Evolutionary conservation across 805 yeast genomes (phyloP), one percentile per base, ranked within the genome.

Genomic region (Debaryomyces hansenii): DNA sequence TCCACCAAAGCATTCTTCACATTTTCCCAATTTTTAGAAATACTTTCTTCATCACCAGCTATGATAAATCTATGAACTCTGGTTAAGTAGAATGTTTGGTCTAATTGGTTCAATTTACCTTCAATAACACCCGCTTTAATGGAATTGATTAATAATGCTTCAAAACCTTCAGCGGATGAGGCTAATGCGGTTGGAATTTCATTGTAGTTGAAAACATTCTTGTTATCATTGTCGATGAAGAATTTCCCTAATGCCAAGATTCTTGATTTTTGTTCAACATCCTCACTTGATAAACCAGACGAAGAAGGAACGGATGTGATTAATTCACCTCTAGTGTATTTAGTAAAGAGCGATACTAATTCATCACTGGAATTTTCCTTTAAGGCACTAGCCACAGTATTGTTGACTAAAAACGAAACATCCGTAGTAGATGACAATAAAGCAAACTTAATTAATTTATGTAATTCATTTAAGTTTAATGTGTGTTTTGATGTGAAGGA

Each of bases 31-130:
- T 65, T 66, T 39, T 60, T 52, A n/a, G 59, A 53, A 14, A 39
- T 39, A 27, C 61, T 52, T 48, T 62, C 57, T 33, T 60, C 56
- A 48, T 68, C 68, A 38, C 70, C 71, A 33, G 75, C 75, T 48
- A 71, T 50, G 37, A 73, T 59, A 41, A 71, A 67, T 54, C 72
- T 64, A 56, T 67, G 71, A 16, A 67, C 72, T 57, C 72, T 69
- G 28, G 66, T 67, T 52, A 72, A 69, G 50, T 65, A 60, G 55
- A 73, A 72, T 6, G 67, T 59, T 49, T 69, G 66, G 32, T 67
- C 69, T 37, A 72, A 62, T 58, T 73, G 78, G 57, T 72, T 70
- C 53, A 73, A 65, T 54, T 71, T 72, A 44, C 77, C 78, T 58
- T 72, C 76, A 42, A 73, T 56, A 42, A 73, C 70, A 37, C 72